These are phyloP conservation scores for Candida sp. DNA, from an alignment of 1,139 yeast species.

Conservation along the genomic window DNA sequence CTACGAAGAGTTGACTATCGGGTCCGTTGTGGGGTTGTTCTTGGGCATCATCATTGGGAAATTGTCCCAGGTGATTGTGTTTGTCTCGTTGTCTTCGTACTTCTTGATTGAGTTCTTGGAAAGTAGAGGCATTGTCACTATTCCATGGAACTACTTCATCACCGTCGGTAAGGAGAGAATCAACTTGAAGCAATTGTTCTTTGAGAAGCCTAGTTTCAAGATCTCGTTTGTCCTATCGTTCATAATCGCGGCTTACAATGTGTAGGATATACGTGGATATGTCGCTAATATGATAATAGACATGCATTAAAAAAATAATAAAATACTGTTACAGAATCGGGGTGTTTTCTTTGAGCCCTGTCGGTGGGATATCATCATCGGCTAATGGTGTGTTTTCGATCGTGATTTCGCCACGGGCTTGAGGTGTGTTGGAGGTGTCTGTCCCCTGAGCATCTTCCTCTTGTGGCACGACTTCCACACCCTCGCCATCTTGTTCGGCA, in stretches of 20 bases:
- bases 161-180: slow-evolving; percentile 49
- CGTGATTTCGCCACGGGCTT: not conserved
- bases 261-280: slow-evolving; percentile 22
- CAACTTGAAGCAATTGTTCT: slow-evolving; percentile 55
- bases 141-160: slow-evolving; percentile 52
- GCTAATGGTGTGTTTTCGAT: slow-evolving; percentile 3
- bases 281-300: not conserved
- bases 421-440: not conserved
- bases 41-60: slow-evolving; percentile 71
- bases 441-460: not conserved
- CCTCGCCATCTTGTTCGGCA: not conserved
- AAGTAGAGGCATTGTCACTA: slow-evolving; percentile 55
- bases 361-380: slow-evolving; percentile 1
- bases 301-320: not conserved
- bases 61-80: slow-evolving; percentile 60
- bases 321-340: slow-evolving; percentile 1
- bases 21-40: slow-evolving; percentile 68
- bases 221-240: slow-evolving; percentile 61
- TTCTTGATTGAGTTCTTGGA: slow-evolving; percentile 62
- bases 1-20: slow-evolving; percentile 70
- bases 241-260: slow-evolving; percentile 66
- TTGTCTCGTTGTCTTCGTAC: slow-evolving; percentile 54
- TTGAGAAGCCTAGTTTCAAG: slow-evolving; percentile 70
- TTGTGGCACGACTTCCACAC: not conserved
- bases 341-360: not conserved